phyloP scores from a whole-genome alignment of 225 moss, liverwort and hornwort genomes.

The Sphagnum tenellum region DNA sequence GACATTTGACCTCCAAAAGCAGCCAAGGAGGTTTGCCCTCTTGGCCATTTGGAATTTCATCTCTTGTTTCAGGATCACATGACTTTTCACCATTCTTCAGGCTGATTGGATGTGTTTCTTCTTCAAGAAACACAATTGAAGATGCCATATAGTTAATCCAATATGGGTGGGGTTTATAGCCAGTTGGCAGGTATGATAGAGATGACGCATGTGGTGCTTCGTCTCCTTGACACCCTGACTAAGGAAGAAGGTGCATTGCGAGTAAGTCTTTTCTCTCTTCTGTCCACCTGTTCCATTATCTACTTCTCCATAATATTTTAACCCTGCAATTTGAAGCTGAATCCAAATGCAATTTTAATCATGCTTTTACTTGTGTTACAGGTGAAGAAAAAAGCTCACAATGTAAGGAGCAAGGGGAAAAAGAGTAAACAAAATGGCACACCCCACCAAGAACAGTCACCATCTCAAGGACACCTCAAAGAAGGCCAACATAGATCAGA shows the following conservation, averaged over 20 bases:
- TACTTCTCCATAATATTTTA: no score
- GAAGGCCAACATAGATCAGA: not conserved
- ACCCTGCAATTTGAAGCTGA: no score
- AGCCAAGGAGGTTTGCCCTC: slow-evolving; percentile 56
- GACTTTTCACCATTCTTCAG: no score
- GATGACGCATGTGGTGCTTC: slow-evolving; percentile 73
- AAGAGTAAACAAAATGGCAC: slow-evolving; percentile 7
- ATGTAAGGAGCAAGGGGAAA: slow-evolving; percentile 29
- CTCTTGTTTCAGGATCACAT: no score
- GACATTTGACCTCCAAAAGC: slow-evolving; percentile 77
- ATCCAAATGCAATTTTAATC: not conserved
- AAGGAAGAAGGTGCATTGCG: slow-evolving; percentile 64
- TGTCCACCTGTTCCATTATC: not conserved
- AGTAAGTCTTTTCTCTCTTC: slow-evolving; percentile 25
- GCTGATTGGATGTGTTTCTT: no score
- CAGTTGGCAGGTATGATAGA: slow-evolving; percentile 80
- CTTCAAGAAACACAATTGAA: no score
- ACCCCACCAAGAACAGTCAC: not conserved
- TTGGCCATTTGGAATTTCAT: no score
- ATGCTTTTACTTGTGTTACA: slow-evolving; percentile 5
- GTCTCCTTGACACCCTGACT: slow-evolving; percentile 64
- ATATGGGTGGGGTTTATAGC: slow-evolving; percentile 25
- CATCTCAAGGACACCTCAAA: not conserved
- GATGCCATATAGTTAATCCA: no score
- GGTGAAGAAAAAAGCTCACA: slow-evolving; percentile 69